Percentiles rank a stretch among this genome's conserved stretches.
These are phyloP conservation scores for Thielaviopsis musarum DNA, from an alignment of 2,329 filamentous ascomycete genomes.

Conservation along the genomic window DNA sequence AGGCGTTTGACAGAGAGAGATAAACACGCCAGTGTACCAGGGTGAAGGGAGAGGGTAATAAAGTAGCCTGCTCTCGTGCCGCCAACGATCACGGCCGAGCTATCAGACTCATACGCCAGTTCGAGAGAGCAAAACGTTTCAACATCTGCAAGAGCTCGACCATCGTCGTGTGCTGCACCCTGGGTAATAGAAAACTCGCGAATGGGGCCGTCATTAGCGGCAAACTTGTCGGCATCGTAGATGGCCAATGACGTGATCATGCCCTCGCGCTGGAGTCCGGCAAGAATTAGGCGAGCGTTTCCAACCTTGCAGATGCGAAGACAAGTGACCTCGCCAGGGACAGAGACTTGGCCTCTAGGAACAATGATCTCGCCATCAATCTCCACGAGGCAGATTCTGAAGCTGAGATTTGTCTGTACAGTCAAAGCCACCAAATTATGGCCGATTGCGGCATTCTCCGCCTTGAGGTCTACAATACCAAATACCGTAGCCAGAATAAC, in stretches of 20 bases:
- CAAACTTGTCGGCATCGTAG: slow-evolving; percentile 4
- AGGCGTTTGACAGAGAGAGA: slow-evolving; percentile 14
- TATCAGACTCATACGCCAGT: slow-evolving; percentile 16
- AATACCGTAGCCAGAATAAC: slow-evolving; percentile 20
- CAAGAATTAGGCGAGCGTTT: slow-evolving; percentile 15
- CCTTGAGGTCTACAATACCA: slow-evolving; percentile 16
- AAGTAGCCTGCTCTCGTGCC: slow-evolving; percentile 38
- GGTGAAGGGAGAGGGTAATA: slow-evolving; percentile 20
- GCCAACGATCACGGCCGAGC: slow-evolving; percentile 21
- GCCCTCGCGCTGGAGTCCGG: slow-evolving; percentile 17
- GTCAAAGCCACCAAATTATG: slow-evolving; percentile 27
- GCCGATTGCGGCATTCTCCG: slow-evolving; percentile 27
- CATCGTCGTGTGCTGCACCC: not conserved
- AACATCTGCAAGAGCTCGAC: slow-evolving; percentile 11
- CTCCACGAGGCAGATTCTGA: slow-evolving; percentile 1
- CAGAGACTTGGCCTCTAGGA: not conserved
- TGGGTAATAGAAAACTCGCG: slow-evolving; percentile 4
- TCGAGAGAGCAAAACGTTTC: slow-evolving; percentile 33
- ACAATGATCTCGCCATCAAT: not conserved
- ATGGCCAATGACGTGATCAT: slow-evolving; percentile 5
- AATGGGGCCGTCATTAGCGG: not conserved
- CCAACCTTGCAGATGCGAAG: slow-evolving; percentile 19
- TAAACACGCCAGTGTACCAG: not conserved
- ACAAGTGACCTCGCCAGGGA: slow-evolving; percentile 30
- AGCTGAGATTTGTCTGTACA: slow-evolving; percentile 16